Evolutionary conservation across 2,329 filamentous ascomycete species (phyloP), one percentile per base, ranked within the genome.

Genomic region (Calonectria montana): DNA sequence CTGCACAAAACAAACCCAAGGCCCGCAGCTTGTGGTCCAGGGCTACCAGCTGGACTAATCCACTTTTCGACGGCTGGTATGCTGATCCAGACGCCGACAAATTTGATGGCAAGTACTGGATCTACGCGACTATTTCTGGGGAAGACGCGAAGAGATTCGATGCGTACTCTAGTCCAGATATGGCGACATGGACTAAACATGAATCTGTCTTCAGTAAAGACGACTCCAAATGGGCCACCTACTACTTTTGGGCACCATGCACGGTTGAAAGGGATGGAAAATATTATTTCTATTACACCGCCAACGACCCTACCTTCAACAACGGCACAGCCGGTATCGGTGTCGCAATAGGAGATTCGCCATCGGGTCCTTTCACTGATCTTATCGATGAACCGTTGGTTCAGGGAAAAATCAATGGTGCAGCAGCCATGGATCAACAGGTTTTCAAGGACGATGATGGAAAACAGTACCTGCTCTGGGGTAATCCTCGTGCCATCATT

Each of bases 241-340:
- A 41, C 15, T 25, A 25, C 23, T 27, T 62, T 18, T 62, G 57
- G 57, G 57, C 57, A 12, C 57, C 57, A 6, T 62, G 57, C 57
- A 62, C 57, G 1, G 39, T 62, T 18, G 57, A 62, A 5, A 25
- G 57, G 16, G 39, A 45, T 16, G 23, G 57, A 21, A 62, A 62
- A 45, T 62, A 43, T 10, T 62, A 62, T 23, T 41, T 62, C 27
- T 62, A 62, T 16, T 62, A 62, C 57, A 62, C 57, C 2, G 57
- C 57, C 39, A 62, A 62, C 21, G 37, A 62, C 13, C 57, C 57
- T 1, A 45, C 23, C 57, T 45, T 25, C 23, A 62, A 62, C 39
- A 62, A 25, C 12, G 35, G 39, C 7, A 62, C 37, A 21, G 37
- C 57, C 12, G 57, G 57, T 9, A 62, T 62, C 7, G 57, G 57